Evolutionary conservation across 2,329 filamentous ascomycete species (phyloP).

Genomic region (Neofusicoccum sp.): DNA sequence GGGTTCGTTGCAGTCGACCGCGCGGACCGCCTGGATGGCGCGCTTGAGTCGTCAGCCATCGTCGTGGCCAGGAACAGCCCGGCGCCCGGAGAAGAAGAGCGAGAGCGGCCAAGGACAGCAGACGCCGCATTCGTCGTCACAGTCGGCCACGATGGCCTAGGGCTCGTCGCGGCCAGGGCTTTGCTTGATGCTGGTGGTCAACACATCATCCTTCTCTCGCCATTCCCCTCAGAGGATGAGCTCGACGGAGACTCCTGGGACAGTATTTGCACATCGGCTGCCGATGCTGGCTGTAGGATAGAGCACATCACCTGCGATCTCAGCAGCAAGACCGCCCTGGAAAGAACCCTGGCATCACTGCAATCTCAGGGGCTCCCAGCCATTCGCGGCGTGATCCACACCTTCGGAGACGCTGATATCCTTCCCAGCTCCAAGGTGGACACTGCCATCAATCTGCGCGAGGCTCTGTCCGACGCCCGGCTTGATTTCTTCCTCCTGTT

Average conservation of each 20-base stretch:
- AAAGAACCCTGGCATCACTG: background rate
- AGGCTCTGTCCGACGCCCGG: background rate
- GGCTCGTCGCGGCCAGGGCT: constrained; percentile 23
- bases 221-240: too few species aligned
- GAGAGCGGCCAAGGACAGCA: too few species aligned
- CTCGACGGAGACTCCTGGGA: too few species aligned
- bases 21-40: background rate
- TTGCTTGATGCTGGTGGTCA: constrained; percentile 27
- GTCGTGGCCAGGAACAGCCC: background rate
- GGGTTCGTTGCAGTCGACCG: too few species aligned
- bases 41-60: background rate
- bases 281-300: constrained; percentile 23
- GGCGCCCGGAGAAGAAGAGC: background rate
- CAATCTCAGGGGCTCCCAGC: background rate
- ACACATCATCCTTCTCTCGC: constrained; percentile 13
- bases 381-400: too few species aligned
- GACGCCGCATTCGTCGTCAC: constrained; percentile 28
- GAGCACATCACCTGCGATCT: background rate
- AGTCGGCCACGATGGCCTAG: constrained; percentile 31
- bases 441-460: background rate
- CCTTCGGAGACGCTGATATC: too few species aligned
- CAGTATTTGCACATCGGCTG: constrained; percentile 22
- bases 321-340: background rate
- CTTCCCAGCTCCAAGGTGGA: too few species aligned
- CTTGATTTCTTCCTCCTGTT: constrained; percentile 35